These are phyloP conservation scores for Multifurca ochricompacta DNA, from an alignment of 768 basidiomycete genomes.

Conservation along the genomic window DNA sequence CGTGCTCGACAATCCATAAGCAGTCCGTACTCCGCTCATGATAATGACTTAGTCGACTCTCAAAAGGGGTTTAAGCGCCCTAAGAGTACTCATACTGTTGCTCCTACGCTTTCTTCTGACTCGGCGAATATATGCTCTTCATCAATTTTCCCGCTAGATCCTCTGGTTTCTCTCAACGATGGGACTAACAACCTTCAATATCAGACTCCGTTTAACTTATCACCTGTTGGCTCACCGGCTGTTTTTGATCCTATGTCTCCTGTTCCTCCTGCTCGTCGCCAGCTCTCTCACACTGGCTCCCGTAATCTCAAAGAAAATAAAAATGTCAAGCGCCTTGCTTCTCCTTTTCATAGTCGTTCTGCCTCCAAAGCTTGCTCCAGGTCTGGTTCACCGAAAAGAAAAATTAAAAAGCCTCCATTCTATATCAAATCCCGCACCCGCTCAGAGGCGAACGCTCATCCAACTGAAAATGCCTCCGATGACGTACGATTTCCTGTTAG, in stretches of 20 bases:
- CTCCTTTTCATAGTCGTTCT: slow-evolving; percentile 42
- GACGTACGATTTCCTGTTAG: not conserved
- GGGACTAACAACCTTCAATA: slow-evolving; percentile 21
- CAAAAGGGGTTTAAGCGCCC: slow-evolving; percentile 30
- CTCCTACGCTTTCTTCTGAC: slow-evolving; percentile 2
- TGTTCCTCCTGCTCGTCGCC: slow-evolving; percentile 31
- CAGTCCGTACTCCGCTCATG: slow-evolving; percentile 17
- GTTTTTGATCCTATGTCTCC: slow-evolving; percentile 36
- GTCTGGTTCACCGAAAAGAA: slow-evolving; percentile 21
- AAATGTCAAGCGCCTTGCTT: slow-evolving; percentile 28
- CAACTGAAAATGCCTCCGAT: not conserved
- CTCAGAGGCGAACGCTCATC: slow-evolving; percentile 24
- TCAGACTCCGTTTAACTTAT: slow-evolving; percentile 20
- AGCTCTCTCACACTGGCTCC: slow-evolving; percentile 34
- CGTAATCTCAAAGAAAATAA: slow-evolving; percentile 36
- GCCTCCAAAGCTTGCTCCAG: slow-evolving; percentile 35
- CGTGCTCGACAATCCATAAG: slow-evolving; percentile 35
- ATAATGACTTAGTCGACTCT: slow-evolving; percentile 2
- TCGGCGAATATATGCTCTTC: not conserved
- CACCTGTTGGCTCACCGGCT: slow-evolving; percentile 19
- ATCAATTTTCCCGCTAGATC: slow-evolving; percentile 3
- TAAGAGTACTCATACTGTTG: slow-evolving; percentile 24
- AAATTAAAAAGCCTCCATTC: slow-evolving; percentile 17
- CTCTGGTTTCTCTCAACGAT: slow-evolving; percentile 17
- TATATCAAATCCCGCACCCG: slow-evolving; percentile 35